Percentiles rank a stretch among this genome's conserved stretches.
These are phyloP conservation scores for Microcyclospora pomicola DNA, from an alignment of 2,329 filamentous ascomycete genomes.

Conservation along the genomic window DNA sequence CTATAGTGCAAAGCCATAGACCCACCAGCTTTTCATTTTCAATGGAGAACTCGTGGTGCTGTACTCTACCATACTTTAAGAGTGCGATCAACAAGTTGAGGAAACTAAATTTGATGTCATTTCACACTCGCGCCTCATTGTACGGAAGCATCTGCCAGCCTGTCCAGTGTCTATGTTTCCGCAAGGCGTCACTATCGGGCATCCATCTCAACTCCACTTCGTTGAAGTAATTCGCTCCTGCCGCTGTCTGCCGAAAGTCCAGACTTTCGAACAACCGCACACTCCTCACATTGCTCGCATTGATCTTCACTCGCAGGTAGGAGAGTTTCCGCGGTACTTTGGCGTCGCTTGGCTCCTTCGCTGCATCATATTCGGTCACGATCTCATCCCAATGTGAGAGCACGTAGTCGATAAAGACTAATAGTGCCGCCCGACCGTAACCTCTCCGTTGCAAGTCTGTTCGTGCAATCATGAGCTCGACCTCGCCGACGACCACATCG, in stretches of 20 bases:
- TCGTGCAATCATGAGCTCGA: conserved; percentile 77
- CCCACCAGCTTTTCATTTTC: neutral
- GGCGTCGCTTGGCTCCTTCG: conserved; percentile 5
- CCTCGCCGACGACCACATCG: conserved; percentile 45
- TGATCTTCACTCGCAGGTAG: conserved; percentile 49
- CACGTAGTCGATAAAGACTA: conserved; percentile 58
- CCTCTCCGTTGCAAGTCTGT: conserved; percentile 45
- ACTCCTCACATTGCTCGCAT: conserved; percentile 41
- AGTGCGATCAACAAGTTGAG: no score
- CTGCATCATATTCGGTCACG: conserved; percentile 8
- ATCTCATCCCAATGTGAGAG: conserved; percentile 39
- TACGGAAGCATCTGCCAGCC: no score
- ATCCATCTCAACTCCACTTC: conserved; percentile 46
- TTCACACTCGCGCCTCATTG: no score
- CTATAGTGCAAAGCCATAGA: neutral
- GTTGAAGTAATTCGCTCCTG: conserved; percentile 49
- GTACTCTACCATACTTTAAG: no score
- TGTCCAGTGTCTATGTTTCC: no score
- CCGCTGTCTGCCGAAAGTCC: conserved; percentile 39
- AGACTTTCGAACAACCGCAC: conserved; percentile 47
- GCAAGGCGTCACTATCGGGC: conserved; percentile 5
- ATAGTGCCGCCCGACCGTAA: conserved; percentile 50
- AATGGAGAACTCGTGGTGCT: no score
- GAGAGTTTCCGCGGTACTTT: conserved; percentile 18
- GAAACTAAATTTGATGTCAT: no score